Base-by-base conservation (phyloP, 495 filamentous ascomycete genomes). In the Penicillium riverlandense region DNA sequence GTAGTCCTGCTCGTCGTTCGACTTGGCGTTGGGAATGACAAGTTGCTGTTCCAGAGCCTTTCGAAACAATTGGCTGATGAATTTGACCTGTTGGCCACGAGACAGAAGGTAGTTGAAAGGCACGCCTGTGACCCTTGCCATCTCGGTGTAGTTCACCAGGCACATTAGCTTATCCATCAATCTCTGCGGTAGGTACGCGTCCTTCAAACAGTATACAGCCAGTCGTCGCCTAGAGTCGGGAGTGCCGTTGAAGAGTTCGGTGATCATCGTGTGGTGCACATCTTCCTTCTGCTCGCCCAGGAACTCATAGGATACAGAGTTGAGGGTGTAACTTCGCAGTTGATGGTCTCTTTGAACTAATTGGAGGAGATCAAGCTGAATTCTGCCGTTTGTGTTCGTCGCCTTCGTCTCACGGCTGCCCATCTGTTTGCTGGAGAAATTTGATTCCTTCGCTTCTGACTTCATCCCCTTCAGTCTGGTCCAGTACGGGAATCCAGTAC, bases 211-310 rank as follows among this genome's bases (percentile, higher is more conserved):
- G 65, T 99, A 99, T 3, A 99, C 81, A 1, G 92, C 92, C 33
- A 99, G 63, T 59, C 92, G 78, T 47, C 94, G 83, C 43, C 92
- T 71, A 8, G 90, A 94, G 57, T 96, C 91, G 0, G 90, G 80
- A 0, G 90, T 95, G 22, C 92, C 92, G 55, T 97, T 96, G 67
- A 88, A 95, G 1, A 99, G 69, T 53, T 96, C 94, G 0, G 94
- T 97, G 59, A 99, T 99, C 87, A 99, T 99, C 6, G 88, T 96
- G 62, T 97, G 82, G 57, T 99, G 94, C 1, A 99, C 92, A 63
- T 99, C 92, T 65, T 99, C 92, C 59, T 99, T 99, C 59, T 98
- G 92, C 58, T 99, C 92, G 15, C 89, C 86, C 41, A 99, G 69
- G 55, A 99, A 99, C 45, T 97, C 87, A n/a, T 90, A 83, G 40